A percentile compares a stretch with the other conserved stretches of the same genome.
Conservation (phyloP, 106 monocot species). For the Triglochin maritima region DNA sequence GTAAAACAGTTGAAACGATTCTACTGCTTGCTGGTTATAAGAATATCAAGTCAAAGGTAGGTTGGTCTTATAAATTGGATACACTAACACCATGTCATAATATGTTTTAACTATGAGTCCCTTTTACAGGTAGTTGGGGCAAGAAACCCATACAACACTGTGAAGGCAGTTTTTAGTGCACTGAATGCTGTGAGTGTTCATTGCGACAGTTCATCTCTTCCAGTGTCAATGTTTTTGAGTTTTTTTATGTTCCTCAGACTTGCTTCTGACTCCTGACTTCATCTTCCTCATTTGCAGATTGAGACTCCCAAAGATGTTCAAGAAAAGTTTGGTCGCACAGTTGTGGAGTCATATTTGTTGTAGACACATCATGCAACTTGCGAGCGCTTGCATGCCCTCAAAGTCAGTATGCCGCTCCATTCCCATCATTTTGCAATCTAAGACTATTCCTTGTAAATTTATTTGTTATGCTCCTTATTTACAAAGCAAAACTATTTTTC, state of each 20-base stretch:
- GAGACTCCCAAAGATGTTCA: constrained; percentile 93
- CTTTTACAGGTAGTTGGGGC: constrained; percentile 35
- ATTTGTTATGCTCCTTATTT: too few relatives aligned
- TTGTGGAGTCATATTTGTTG: constrained; percentile 86
- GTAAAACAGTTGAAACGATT: constrained; percentile 71
- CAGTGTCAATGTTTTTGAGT: too few relatives aligned
- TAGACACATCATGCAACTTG: constrained; percentile 13
- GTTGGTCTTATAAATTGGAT: not conserved
- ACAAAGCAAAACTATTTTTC: too few relatives aligned
- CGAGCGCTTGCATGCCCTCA: not conserved
- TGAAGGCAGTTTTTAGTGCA: constrained; percentile 13
- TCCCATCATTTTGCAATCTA: not conserved
- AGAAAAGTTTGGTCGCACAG: constrained; percentile 91
- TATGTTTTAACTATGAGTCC: not conserved
- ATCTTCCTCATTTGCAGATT: constrained; percentile 45
- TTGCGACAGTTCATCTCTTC: too few relatives aligned
- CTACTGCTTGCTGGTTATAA: constrained; percentile 81
- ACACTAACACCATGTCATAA: not conserved
- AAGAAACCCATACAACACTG: constrained; percentile 15
- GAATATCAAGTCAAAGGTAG: constrained; percentile 92
- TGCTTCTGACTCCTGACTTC: not conserved
- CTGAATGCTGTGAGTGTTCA: constrained; percentile 16
- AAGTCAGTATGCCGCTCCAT: not conserved
- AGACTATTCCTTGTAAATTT: too few relatives aligned
- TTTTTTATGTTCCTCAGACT: not conserved